Evolutionary conservation across 192 early-diverging fungal genomes (phyloP), one percentile per base, ranked within the genome.

Genomic region (Pilobolus umbonatus): DNA sequence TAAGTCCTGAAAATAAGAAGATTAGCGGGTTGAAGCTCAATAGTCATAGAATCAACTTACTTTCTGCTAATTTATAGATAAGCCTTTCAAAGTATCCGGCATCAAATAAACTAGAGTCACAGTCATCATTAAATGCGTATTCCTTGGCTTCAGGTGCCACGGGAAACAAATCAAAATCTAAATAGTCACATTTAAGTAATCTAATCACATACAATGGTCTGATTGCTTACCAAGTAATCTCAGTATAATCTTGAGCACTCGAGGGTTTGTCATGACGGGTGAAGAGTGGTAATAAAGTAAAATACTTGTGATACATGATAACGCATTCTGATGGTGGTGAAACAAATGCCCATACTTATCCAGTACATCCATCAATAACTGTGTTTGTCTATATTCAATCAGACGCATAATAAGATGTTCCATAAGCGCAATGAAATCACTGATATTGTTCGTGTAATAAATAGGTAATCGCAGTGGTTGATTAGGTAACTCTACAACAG

Each of bases 281-380:
- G 87, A 80, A 26, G 81, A 74, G 54, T 83, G 82, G 63, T 88
- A 88, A 49, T 88, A 81, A 35, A 79, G 73, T 38, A 91, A 55
- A 4, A 83, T 74, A 64, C 82, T 81, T 56, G 83, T 80, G 31
- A 91, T 71, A 60, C 82, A 85, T 2, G 80, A 80, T 35, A 91
- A 72, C 12, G 85, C 85, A 24, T 79, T 82, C 29, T 79, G 84
- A 62, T 91, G 82, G 62, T 81, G 72, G 61, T 73, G 66, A 73
- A 86, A 80, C 36, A 84, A 53, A 60, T 79, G 72, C 31, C 85
- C 80, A 77, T 78, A 80, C 53, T 77, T 69, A 55, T 79, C 85
- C 49, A 88, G 69, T 47, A 91, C 74, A 10, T 72, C 77, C 10
- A 72, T 62, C 36, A 91, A 61, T 11, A 86, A 69, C 6, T 71